These are phyloP conservation scores for Amyloporia xantha DNA, from an alignment of 768 basidiomycete species.

Conservation along the genomic window DNA sequence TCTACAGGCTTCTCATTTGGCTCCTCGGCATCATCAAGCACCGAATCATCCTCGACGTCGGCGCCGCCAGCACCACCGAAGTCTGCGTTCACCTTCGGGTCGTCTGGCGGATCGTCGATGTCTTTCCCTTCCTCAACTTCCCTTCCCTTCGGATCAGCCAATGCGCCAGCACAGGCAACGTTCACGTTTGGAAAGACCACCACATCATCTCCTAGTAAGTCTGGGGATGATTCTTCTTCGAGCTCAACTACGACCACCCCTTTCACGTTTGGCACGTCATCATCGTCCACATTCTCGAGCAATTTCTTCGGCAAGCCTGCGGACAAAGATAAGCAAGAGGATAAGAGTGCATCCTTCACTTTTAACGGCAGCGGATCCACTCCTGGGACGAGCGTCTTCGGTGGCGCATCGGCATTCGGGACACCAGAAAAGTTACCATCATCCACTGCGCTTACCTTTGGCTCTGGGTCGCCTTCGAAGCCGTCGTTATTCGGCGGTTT, in stretches of 20 bases:
- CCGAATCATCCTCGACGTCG: no score
- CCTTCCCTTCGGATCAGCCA: constrained; percentile 7
- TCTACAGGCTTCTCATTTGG: neutral
- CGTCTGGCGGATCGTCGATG: constrained; percentile 1
- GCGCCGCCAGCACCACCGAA: constrained; percentile 22
- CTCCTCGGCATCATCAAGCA: constrained; percentile 13
- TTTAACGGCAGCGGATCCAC: constrained; percentile 6
- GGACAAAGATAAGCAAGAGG: constrained; percentile 11
- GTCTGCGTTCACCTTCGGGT: constrained; percentile 23
- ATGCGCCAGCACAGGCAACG: neutral
- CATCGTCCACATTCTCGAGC: constrained; percentile 8
- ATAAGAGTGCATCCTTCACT: neutral
- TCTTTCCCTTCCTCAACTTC: constrained; percentile 1
- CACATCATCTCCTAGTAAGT: neutral
- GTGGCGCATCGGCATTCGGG: constrained; percentile 3
- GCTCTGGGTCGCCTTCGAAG: constrained; percentile 12
- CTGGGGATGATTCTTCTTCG: neutral
- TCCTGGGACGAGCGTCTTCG: constrained; percentile 8
- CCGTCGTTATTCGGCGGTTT: constrained; percentile 18
- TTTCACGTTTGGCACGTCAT: constrained; percentile 5
- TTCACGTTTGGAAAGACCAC: constrained; percentile 4
- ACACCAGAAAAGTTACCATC: constrained; percentile 13
- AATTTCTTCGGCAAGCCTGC: constrained; percentile 9
- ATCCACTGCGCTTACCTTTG: constrained; percentile 4
- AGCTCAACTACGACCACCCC: neutral